These are phyloP conservation scores for Phytophthora ohioensis DNA, from an alignment of 352 stramenopile genomes.

Conservation along the genomic window DNA sequence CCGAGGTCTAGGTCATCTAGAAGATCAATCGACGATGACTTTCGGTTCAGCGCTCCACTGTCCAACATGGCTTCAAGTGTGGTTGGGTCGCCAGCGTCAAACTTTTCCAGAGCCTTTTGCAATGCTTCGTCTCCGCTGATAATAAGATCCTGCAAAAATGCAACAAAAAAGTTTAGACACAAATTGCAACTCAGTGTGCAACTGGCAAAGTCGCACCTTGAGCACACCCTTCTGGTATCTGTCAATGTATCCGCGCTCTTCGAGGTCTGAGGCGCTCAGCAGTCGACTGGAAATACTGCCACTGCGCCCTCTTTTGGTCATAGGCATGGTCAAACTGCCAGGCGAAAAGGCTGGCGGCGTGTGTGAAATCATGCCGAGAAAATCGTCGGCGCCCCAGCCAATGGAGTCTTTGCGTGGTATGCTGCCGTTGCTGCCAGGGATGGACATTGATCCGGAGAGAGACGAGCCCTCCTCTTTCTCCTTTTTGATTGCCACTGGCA, in stretches of 20 bases:
- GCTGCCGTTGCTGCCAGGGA: constrained; percentile 40
- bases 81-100: constrained; percentile 86
- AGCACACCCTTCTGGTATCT: constrained; percentile 91
- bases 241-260: constrained; percentile 92
- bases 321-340: constrained; percentile 88
- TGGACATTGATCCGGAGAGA: constrained; percentile 43
- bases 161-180: constrained; percentile 8
- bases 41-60: constrained; percentile 83
- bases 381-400: constrained; percentile 86
- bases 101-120: constrained; percentile 91
- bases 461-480: constrained; percentile 50
- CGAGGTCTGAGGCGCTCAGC: constrained; percentile 89
- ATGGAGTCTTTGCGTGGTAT: constrained; percentile 84
- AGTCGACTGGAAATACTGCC: constrained; percentile 88
- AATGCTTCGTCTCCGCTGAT: constrained; percentile 92
- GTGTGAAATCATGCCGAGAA: constrained; percentile 90
- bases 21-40: constrained; percentile 84
- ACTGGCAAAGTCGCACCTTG: constrained; percentile 56
- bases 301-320: constrained; percentile 86
- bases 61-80: constrained; percentile 88
- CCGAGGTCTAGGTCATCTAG: constrained; percentile 87
- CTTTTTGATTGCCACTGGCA: constrained; percentile 79
- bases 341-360: constrained; percentile 92
- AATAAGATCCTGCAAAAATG: constrained; percentile 78
- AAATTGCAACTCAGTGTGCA: not conserved